These are phyloP conservation scores for Plantago major DNA, from an alignment of 257 asterid genomes.

Conservation along the genomic window DNA sequence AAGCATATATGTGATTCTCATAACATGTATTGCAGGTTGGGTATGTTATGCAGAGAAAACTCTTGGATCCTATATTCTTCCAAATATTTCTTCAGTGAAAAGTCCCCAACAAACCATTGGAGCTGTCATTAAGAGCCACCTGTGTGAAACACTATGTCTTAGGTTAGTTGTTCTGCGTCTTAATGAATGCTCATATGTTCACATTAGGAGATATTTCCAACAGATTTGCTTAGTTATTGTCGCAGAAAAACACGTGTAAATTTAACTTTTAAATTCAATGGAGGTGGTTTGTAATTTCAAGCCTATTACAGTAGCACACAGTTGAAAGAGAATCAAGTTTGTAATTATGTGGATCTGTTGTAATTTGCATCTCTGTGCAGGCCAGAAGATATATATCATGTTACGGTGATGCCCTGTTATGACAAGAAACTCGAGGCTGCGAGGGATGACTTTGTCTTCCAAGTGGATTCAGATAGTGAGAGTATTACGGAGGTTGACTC, in stretches of 20 bases:
- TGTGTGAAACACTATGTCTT: conserved; percentile 48
- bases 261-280: too few species aligned
- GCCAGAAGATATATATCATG: conserved; percentile 90
- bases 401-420: conserved; percentile 97
- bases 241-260: too few species aligned
- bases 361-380: conserved; percentile 46
- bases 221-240: too few species aligned
- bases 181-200: too few species aligned
- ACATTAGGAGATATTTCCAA: too few species aligned
- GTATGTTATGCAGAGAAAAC: conserved; percentile 98
- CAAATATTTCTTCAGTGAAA: conserved; percentile 91
- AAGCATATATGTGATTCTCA: conserved; percentile 6
- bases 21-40: conserved; percentile 68
- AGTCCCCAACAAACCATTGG: conserved; percentile 98
- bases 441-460: conserved; percentile 84
- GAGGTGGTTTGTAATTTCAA: neutral
- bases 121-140: conserved; percentile 62
- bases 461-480: conserved; percentile 54
- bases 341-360: conserved; percentile 19
- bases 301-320: neutral
- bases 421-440: conserved; percentile 98
- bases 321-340: conserved; percentile 15
- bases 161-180: conserved; percentile 71
- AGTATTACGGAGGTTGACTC: conserved; percentile 82
- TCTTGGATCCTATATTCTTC: conserved; percentile 87